Conservation (phyloP, 73 alveolate species). For the Paramecium tetraurelia region DNA sequence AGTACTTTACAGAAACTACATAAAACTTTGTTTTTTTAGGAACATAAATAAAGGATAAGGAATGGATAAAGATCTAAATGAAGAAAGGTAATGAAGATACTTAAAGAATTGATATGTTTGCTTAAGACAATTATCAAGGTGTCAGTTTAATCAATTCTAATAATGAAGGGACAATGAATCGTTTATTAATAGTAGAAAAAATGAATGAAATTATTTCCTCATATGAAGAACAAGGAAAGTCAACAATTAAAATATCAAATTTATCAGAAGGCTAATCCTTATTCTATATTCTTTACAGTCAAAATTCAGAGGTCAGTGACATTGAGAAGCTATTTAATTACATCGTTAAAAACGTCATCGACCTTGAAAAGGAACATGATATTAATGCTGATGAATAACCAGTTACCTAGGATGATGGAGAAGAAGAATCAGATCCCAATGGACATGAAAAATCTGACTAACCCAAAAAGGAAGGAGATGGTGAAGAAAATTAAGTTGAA, state of each 20-base stretch:
- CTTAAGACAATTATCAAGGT: not conserved
- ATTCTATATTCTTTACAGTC: not conserved
- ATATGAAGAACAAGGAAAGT: not conserved
- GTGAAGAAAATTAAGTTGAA: not conserved
- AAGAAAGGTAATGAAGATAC: not conserved
- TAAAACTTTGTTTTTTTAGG: not conserved
- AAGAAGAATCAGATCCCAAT: not conserved
- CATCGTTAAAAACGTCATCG: not conserved
- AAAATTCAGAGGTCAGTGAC: not conserved
- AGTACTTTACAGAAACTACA: not conserved
- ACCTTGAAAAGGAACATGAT: not conserved
- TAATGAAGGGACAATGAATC: not conserved
- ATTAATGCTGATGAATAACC: not conserved
- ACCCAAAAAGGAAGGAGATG: not conserved
- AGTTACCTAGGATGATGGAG: not conserved
- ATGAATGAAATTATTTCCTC: not conserved
- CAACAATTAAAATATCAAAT: not conserved
- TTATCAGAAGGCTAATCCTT: not conserved
- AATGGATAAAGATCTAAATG: not conserved
- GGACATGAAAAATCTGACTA: not conserved
- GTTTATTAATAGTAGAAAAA: not conserved
- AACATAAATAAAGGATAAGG: not conserved
- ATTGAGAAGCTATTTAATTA: not conserved
- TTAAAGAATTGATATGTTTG: not conserved
- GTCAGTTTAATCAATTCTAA: not conserved